These are phyloP conservation scores for Colletotrichum sp. DNA, from an alignment of 2,329 filamentous ascomycete species.

Conservation along the genomic window DNA sequence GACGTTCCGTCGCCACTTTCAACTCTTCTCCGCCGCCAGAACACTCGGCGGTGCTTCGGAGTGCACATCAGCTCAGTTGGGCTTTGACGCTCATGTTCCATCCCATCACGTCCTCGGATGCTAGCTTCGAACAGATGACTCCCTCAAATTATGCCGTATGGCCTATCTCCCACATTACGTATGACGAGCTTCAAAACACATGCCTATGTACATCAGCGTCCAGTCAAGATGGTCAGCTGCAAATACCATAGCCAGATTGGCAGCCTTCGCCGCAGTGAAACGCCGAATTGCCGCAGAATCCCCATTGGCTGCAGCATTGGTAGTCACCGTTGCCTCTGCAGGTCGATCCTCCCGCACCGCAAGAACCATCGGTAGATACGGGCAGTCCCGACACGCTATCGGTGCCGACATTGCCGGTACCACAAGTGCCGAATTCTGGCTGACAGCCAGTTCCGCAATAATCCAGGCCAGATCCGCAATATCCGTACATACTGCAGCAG, in stretches of 20 bases:
- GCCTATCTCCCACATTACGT: neutral
- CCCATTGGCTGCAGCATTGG: slow-evolving; percentile 23
- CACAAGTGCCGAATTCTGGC: slow-evolving; percentile 17
- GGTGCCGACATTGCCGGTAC: neutral
- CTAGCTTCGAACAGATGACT: neutral
- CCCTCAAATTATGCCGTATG: neutral
- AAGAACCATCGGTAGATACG: slow-evolving; percentile 15
- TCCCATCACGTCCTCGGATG: neutral
- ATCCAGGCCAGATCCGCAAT: slow-evolving; percentile 14
- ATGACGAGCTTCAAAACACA: neutral
- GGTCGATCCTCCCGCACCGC: slow-evolving; percentile 9
- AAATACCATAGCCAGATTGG: slow-evolving; percentile 20
- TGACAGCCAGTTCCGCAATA: slow-evolving; percentile 23
- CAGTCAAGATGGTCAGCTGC: neutral
- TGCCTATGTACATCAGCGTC: neutral
- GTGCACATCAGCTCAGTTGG: neutral
- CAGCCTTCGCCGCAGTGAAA: slow-evolving; percentile 22
- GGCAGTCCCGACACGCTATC: neutral
- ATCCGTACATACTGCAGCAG: slow-evolving; percentile 24
- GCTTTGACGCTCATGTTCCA: neutral
- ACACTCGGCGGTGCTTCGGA: neutral
- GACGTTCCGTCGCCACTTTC: neutral
- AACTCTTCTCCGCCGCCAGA: neutral
- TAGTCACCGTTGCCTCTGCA: slow-evolving; percentile 17
- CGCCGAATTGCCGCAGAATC: slow-evolving; percentile 21